A percentile compares a stretch with the other conserved stretches of the same genome.
Conservation (phyloP, 2,329 filamentous ascomycete species). For the Fusarium denticulatum region DNA sequence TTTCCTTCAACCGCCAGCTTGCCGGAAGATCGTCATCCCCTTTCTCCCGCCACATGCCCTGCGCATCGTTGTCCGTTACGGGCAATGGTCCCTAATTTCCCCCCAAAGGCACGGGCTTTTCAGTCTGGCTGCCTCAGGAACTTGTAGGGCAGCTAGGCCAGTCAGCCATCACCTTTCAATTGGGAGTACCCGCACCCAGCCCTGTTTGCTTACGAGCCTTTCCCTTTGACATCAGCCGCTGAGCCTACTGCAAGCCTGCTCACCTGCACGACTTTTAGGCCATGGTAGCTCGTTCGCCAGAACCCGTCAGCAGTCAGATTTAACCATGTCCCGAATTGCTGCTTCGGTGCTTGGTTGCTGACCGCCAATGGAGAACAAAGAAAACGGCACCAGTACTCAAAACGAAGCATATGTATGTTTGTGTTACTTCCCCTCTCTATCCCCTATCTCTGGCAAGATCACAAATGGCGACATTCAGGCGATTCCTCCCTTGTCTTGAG, state of each 20-base stretch:
- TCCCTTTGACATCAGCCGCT: conserved; percentile 36
- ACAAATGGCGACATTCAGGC: conserved; percentile 15
- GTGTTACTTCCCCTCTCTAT: conserved; percentile 1
- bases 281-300: conserved; percentile 1
- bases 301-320: conserved; percentile 39
- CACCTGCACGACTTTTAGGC: conserved; percentile 28
- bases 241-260: conserved; percentile 36
- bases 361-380: conserved; percentile 28
- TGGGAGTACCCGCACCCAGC: conserved; percentile 33
- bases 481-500: conserved; percentile 22
- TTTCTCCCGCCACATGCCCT: conserved; percentile 23
- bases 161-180: conserved; percentile 18
- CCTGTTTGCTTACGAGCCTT: conserved; percentile 43
- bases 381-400: background rate
- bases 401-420: conserved; percentile 16
- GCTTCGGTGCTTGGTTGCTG: conserved; percentile 26
- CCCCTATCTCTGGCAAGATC: background rate
- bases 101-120: conserved; percentile 26
- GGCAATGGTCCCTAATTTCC: conserved; percentile 36
- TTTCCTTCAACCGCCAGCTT: conserved; percentile 16
- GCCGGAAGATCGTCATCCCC: conserved; percentile 27
- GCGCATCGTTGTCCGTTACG: conserved; percentile 21
- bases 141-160: conserved; percentile 22
- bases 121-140: conserved; percentile 15
- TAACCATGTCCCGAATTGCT: conserved; percentile 23